Evolutionary conservation across 1,284 basidiomycete species (phyloP), one percentile per base, ranked within the genome.

Genomic region (Ceratobasidium theobromae): DNA sequence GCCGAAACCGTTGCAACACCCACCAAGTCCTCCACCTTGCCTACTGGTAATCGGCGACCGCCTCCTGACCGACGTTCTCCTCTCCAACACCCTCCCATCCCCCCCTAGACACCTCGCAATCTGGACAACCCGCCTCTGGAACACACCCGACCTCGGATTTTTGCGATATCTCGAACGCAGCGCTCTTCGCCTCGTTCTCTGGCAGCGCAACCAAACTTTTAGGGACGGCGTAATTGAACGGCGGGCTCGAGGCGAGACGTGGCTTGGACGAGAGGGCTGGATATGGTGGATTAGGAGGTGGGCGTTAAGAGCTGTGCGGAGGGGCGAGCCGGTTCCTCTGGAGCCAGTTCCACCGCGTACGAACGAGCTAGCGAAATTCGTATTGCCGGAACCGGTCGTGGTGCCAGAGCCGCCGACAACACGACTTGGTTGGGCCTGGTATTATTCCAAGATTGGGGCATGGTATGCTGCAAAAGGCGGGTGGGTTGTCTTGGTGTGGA

Each of bases 11-110:
- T n/a, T n/a, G n/a, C n/a, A n/a, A 23, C 18, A 21, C 35, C 38
- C 27, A 11, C 40, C 21, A 3, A 14, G 3, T n/a, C 54, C 23
- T 2, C 25, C 23, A n/a, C 54, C n/a, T 40, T 40, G 54, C 18
- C 54, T 57, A n/a, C 40, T 97, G 67, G 77, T 97, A 18, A 85
- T 98, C 9, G 95, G 95, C 0, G 95, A 98, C 77, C 82, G 95
- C 9, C 78, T 95, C 43, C 91, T 95, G 73, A 98, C 95, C 0
- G 95, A 98, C 75, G 80, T 95, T 18, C 84, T 97, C 48, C 81
- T 98, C 73, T 89, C 93, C 4, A 88, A 90, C 70, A 86, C 93
- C 1, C 76, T 83, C 49, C 73, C 74, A 3, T 60, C 69, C 28
- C 69, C 73, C 11, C 69, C 71, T 16, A 11, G 16, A 14, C 40